A percentile compares a stretch with the other conserved stretches of the same genome.
These are phyloP conservation scores for Sclerotinia minor DNA, from an alignment of 2,329 filamentous ascomycete genomes.

Conservation along the genomic window DNA sequence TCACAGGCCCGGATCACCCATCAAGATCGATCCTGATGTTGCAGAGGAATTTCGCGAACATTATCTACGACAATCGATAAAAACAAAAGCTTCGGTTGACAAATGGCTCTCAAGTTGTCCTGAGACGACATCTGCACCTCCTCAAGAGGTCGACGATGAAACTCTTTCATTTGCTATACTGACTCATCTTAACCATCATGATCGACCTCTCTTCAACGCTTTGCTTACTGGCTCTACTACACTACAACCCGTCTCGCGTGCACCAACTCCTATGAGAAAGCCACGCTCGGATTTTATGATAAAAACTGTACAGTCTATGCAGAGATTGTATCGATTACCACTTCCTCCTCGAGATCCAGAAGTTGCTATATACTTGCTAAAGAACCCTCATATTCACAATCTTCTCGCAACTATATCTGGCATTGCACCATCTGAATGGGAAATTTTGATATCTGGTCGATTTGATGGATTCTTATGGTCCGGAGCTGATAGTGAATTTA, in stretches of 20 bases:
- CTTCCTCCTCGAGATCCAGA: conserved; percentile 80
- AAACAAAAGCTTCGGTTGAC: conserved; percentile 88
- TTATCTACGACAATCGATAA: conserved; percentile 87
- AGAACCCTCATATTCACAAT: conserved; percentile 78
- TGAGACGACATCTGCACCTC: conserved; percentile 67
- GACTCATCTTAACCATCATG: conserved; percentile 75
- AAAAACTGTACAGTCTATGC: conserved; percentile 74
- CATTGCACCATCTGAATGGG: conserved; percentile 92
- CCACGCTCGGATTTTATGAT: conserved; percentile 71
- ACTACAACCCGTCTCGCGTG: conserved; percentile 56
- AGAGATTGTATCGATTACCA: conserved; percentile 77
- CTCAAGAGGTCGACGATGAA: conserved; percentile 90
- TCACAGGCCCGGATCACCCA: conserved; percentile 57
- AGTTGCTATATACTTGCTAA: conserved; percentile 80
- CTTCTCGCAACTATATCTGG: conserved; percentile 83
- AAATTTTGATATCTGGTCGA: conserved; percentile 87
- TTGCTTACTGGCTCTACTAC: conserved; percentile 63
- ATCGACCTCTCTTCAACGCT: conserved; percentile 80
- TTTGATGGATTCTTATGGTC: conserved; percentile 97
- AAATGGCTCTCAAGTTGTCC: conserved; percentile 83
- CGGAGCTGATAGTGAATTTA: conserved; percentile 67
- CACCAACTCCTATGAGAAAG: conserved; percentile 67
- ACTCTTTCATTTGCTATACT: conserved; percentile 91
- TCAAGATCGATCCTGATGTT: conserved; percentile 87
- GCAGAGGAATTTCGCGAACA: conserved; percentile 91